Base-by-base conservation (phyloP, 177 flowering plant species). In the Vitis hybrid region DNA sequence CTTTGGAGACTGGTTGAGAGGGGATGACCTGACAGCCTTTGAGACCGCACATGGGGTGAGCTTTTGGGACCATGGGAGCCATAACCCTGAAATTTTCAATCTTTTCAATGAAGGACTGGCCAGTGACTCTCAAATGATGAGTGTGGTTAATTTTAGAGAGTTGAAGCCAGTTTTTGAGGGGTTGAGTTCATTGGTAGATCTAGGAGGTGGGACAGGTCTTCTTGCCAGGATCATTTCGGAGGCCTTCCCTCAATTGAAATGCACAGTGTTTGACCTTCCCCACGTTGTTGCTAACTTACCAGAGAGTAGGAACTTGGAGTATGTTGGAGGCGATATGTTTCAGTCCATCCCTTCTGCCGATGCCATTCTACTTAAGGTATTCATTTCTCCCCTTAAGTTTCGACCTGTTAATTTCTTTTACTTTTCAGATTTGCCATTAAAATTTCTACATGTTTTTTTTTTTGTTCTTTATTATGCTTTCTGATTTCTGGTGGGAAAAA, bases 181-280 rank as follows among this genome's bases (percentile, higher is more conserved):
- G 51, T 15, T 73, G 63, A 8, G 13, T 1, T 62, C 64, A 19
- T 2, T 67, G 34, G 75, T 73, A 9, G 75, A 73, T 30, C 56
- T 67, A 8, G 75, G 66, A 12, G 75, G 71, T 17, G 71, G 75
- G 15, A 60, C 71, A 1, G 75, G 75, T 11, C 60, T 39, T 13
- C 15, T 62, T 39, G 71, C 67, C 3, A 23, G 23, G 56, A 56
- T 62, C 14, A 68, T 73, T 18, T 62, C 76, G 1, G 61, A 39
- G 5, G 71, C 67, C 6, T 73, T 67, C 51, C 76, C 71, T 26
- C 15, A 56, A 15, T 13, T 73, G 51, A 18, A 54, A 19, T 73
- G 72, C 58, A 73, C 65, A 10, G 69, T 66, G 8, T 62, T 73
- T 19, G 75, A 73, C 55, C 66, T 73, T 9, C 75, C 75, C 4